Evolutionary conservation across 2,329 filamentous ascomycete genomes (phyloP), one percentile per base, ranked within the genome.

Genomic region (Verticillium tricorpus): DNA sequence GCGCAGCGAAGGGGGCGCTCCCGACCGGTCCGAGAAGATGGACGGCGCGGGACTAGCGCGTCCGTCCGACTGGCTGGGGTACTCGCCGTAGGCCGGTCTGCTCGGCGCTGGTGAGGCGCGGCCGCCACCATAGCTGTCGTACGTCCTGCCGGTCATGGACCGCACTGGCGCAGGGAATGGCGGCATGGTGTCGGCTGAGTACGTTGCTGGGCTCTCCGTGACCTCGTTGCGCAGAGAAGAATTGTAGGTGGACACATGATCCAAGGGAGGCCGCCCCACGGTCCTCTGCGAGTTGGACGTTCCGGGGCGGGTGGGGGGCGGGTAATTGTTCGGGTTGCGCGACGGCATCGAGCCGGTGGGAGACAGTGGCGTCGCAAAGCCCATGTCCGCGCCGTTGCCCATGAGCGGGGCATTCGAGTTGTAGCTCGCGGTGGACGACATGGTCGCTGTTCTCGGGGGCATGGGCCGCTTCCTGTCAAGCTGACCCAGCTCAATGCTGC

Each of bases 331-430:
- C 19, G 71, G 37, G 39, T 73, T 69, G 31, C 74, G 62, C 7
- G 67, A 64, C n/a, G 77, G 73, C 12, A 79, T 60, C 35, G 73
- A 68, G 35, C 77, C 74, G 5, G 69, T 73, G 2, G 76, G 76
- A 1, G 78, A 77, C 5, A 71, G 70, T 7, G 76, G 66, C 45
- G 75, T 71, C 25, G 70, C 70, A 69, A 81, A 82, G 22, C 86
- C 87, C 84, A 89, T 89, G 7, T 82, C 80, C 35, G 82, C 81
- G 6, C 87, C 86, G 63, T 84, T 80, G 19, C 77, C 75, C 40
- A 90, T 74, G 6, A 92, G 79, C 1, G 89, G 85, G 8, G 85
- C 82, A 63, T 88, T 85, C 2, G 89, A 87, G 14, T 81, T 84
- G 69, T 86, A 89, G 69, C 82, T 90, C n/a, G 78, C 78, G 34